Evolutionary conservation across 1,284 basidiomycete genomes (phyloP), one percentile per base, ranked within the genome.

Genomic region (Trametes sp.): DNA sequence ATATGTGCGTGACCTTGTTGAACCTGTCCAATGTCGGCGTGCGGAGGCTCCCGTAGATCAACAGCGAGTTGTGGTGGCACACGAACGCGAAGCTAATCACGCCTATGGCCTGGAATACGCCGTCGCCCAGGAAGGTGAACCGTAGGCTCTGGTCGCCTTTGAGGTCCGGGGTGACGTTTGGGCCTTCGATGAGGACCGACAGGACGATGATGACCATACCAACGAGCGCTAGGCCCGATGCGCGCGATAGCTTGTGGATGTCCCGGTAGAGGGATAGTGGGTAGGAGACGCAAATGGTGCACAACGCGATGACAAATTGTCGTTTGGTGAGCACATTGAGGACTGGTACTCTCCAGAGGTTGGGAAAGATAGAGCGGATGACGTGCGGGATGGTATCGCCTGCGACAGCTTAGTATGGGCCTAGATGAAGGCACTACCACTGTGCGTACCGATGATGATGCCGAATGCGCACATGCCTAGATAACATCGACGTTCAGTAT

Each of bases 361-460:
- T 82, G 16, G 96, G 96, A 71, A 98, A 93, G 73, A 96, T 72
- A 56, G 87, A 93, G 55, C 88, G 89, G 70, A 99, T 88, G 75
- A 99, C 97, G 69, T 94, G 93, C 1, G 98, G 96, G 72, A 99
- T 94, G 2, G 97, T 98, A 76, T 99, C 98, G 69, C 98, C 91
- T 85, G 54, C 21, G 14, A 5, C 33, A 29, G 42, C 44, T 71
- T 35, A 73, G 64, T 44, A 41, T 84, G 80, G 5, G 80, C 81
- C 81, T 8, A 67, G 83, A 79, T 6, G 9, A 81, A 76, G 36
- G 14, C 19, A 36, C 33, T 61, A 26, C 35, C n/a, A 69, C n/a
- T n/a, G n/a, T n/a, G n/a, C 77, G 44, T 41, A 82, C 84, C 90
- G 48, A 93, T 93, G 70, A 97, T 97, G 69, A 98, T 96, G 33